Conservation (phyloP, 495 filamentous ascomycete genomes). For the Talaromyces borbonicus region DNA sequence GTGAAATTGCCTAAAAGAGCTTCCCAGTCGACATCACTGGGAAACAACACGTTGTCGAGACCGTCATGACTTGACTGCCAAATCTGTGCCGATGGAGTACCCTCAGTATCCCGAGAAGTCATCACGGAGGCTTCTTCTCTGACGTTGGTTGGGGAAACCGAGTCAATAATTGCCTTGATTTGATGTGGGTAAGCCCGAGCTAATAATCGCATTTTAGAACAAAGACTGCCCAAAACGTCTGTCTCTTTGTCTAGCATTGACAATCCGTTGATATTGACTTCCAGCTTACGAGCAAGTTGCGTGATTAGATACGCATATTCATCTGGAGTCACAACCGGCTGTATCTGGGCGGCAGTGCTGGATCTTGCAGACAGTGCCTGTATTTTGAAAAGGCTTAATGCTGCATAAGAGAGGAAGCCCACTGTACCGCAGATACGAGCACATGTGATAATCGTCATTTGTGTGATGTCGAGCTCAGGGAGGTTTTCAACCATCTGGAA, state of each 20-base stretch:
- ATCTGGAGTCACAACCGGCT: slow-evolving; percentile 12
- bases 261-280: slow-evolving; percentile 9
- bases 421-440: slow-evolving; percentile 11
- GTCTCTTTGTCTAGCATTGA: slow-evolving; percentile 11
- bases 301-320: slow-evolving; percentile 12
- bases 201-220: slow-evolving; percentile 12
- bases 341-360: slow-evolving; percentile 6
- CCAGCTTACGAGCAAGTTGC: slow-evolving; percentile 10
- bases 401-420: slow-evolving; percentile 10
- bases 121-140: slow-evolving; percentile 6
- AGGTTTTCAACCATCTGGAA: slow-evolving; percentile 8
- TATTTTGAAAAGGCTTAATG: slow-evolving; percentile 10
- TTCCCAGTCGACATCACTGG: slow-evolving; percentile 16
- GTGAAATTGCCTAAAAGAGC: slow-evolving; percentile 12
- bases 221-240: slow-evolving; percentile 12
- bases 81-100: slow-evolving; percentile 7
- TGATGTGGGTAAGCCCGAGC: slow-evolving; percentile 14
- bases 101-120: slow-evolving; percentile 1
- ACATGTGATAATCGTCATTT: slow-evolving; percentile 10
- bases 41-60: slow-evolving; percentile 16
- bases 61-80: slow-evolving; percentile 14
- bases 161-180: slow-evolving; percentile 9
- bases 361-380: slow-evolving; percentile 1
- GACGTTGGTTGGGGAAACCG: background rate
- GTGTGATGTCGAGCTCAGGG: slow-evolving; percentile 8